A percentile compares a stretch with the other conserved stretches of the same genome.
phyloP scores from a whole-genome alignment of 495 filamentous ascomycete species.

The Pseudevernia furfuracea region DNA sequence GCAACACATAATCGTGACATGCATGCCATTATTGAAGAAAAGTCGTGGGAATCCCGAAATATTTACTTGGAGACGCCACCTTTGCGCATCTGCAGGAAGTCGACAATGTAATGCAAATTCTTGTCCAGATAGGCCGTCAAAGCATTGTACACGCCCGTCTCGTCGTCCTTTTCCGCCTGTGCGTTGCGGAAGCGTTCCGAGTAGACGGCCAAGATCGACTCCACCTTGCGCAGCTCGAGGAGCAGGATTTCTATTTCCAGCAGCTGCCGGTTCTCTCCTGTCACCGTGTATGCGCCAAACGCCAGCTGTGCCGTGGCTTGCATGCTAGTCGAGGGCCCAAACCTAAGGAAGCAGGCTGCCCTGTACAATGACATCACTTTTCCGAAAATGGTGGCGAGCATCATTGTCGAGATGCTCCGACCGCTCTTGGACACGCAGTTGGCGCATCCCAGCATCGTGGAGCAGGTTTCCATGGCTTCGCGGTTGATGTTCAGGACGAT shows the following conservation, averaged over 20 bases:
- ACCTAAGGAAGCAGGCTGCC: slow-evolving; percentile 30
- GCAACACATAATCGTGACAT: background rate
- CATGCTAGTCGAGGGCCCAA: slow-evolving; percentile 29
- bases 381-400: slow-evolving; percentile 40
- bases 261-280: slow-evolving; percentile 38
- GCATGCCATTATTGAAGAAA: background rate
- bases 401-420: slow-evolving; percentile 39
- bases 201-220: slow-evolving; percentile 38
- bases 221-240: slow-evolving; percentile 41
- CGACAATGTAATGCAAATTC: slow-evolving; percentile 28
- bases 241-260: slow-evolving; percentile 41
- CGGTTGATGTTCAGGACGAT: slow-evolving; percentile 38
- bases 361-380: slow-evolving; percentile 43
- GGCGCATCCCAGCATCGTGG: slow-evolving; percentile 37
- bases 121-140: slow-evolving; percentile 39
- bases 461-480: slow-evolving; percentile 43
- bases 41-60: background rate
- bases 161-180: slow-evolving; percentile 33
- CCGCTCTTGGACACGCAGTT: slow-evolving; percentile 26
- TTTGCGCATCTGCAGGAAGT: slow-evolving; percentile 21
- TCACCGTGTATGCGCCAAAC: slow-evolving; percentile 38
- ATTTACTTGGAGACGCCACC: slow-evolving; percentile 6
- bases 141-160: slow-evolving; percentile 32
- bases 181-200: slow-evolving; percentile 35
- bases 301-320: slow-evolving; percentile 31